These are phyloP conservation scores for Pythium folliculosum DNA, from an alignment of 352 stramenopile species.

Conservation along the genomic window DNA sequence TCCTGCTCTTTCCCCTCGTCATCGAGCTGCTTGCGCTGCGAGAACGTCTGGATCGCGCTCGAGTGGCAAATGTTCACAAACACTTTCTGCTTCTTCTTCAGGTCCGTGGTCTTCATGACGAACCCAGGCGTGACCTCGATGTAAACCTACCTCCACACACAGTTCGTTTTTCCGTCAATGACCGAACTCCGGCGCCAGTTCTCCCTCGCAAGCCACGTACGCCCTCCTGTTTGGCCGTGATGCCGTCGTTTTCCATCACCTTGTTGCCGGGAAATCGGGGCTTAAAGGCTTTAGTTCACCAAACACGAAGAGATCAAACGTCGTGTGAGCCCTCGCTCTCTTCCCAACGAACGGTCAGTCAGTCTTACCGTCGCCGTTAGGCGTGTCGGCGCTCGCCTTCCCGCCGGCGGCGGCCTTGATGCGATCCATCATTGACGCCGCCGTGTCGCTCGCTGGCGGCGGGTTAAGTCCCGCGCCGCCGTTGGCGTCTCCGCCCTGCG, in stretches of 20 bases:
- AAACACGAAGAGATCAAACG: not conserved
- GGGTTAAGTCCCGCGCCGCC: not conserved
- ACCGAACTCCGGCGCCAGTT: not conserved
- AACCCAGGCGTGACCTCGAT: conserved; percentile 80
- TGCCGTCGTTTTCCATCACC: conserved; percentile 60
- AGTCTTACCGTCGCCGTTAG: not conserved
- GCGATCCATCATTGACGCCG: conserved; percentile 51
- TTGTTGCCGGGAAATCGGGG: conserved; percentile 71
- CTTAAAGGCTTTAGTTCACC: conserved; percentile 41
- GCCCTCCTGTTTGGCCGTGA: conserved; percentile 60
- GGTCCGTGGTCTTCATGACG: conserved; percentile 73
- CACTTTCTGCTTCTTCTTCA: conserved; percentile 69
- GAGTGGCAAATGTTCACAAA: conserved; percentile 82
- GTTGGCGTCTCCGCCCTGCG: not conserved
- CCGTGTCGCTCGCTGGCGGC: conserved; percentile 14
- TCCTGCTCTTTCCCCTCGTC: conserved; percentile 77
- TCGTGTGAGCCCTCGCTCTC: not conserved
- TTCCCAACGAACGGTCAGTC: not conserved
- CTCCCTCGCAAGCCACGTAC: conserved; percentile 29
- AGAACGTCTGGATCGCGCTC: conserved; percentile 75
- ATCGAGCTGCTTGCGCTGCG: conserved; percentile 76
- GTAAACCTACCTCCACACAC: conserved; percentile 44
- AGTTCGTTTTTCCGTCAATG: no score
- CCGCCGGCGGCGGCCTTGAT: conserved; percentile 36
- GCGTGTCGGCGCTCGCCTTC: not conserved